A percentile compares a stretch with the other conserved stretches of the same genome.
phyloP scores from a whole-genome alignment of 441 rosid genomes.

The Geranium incanum region DNA sequence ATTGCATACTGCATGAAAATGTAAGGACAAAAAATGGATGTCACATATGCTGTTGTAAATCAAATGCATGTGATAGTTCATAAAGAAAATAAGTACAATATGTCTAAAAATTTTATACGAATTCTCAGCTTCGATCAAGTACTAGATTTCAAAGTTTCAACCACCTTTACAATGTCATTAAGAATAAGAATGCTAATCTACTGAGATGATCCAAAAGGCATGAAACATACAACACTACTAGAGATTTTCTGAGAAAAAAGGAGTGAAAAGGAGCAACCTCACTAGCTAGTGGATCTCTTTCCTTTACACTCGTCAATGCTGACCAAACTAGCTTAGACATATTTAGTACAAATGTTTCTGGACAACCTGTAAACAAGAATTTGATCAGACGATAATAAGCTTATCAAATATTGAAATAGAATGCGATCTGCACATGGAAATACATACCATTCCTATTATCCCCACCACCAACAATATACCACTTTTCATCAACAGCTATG shows the following conservation, averaged over 20 bases:
- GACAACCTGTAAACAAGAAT: conserved; percentile 47
- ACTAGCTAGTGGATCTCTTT: conserved; percentile 92
- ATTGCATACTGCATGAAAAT: neutral
- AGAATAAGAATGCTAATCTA: neutral
- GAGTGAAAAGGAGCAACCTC: conserved; percentile 50
- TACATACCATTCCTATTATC: conserved; percentile 77
- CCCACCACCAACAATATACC: conserved; percentile 93
- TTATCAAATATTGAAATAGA: conserved; percentile 15
- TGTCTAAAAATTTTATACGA: neutral
- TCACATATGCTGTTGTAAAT: neutral
- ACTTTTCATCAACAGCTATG: conserved; percentile 63
- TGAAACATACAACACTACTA: neutral
- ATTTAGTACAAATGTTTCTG: conserved; percentile 70
- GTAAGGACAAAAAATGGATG: neutral
- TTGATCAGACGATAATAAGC: conserved; percentile 9
- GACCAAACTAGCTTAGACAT: conserved; percentile 91
- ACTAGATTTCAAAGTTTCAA: neutral
- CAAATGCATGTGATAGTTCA: neutral
- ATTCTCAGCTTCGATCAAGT: neutral
- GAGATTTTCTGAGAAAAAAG: neutral
- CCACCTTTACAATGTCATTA: neutral
- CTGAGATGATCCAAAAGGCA: neutral
- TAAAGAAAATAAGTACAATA: neutral
- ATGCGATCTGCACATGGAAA: conserved; percentile 7
- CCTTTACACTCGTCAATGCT: conserved; percentile 53